phyloP scores from a whole-genome alignment of 495 filamentous ascomycete genomes.

The Penicillium desertorum region DNA sequence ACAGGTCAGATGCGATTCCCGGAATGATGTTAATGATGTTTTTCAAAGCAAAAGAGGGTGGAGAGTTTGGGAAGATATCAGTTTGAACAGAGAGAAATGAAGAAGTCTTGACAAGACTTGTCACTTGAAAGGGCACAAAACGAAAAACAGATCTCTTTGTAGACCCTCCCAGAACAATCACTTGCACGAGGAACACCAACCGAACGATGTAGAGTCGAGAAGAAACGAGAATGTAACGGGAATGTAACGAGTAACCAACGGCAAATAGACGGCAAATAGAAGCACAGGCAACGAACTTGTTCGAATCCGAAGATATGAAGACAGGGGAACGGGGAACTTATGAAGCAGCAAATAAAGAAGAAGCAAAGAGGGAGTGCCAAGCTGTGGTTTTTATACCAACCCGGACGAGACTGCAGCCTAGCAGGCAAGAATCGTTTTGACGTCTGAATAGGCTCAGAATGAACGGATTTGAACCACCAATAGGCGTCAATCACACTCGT shows the following conservation, averaged over 20 bases:
- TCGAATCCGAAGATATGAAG: background rate
- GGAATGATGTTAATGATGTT: background rate
- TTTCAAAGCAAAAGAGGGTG: background rate
- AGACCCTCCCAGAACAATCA: background rate
- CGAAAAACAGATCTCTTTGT: background rate
- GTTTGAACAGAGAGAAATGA: background rate
- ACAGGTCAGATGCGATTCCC: conserved; percentile 24
- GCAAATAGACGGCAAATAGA: background rate
- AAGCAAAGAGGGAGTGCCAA: background rate
- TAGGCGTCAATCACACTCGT: background rate
- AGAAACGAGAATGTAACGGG: background rate
- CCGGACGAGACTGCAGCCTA: background rate
- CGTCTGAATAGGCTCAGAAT: background rate
- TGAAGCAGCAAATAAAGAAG: background rate
- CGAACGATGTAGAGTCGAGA: background rate
- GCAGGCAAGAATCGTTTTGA: background rate
- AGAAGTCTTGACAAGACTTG: background rate
- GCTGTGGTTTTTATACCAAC: background rate
- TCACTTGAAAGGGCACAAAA: background rate
- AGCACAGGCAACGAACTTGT: background rate
- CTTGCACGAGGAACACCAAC: background rate
- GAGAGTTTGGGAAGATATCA: background rate
- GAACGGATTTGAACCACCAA: background rate
- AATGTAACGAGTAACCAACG: background rate
- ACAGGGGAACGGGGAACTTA: background rate